Evolutionary conservation across 169 alveolate genomes (phyloP).

Genomic region (Pseudocohnilembus persalinus): DNA sequence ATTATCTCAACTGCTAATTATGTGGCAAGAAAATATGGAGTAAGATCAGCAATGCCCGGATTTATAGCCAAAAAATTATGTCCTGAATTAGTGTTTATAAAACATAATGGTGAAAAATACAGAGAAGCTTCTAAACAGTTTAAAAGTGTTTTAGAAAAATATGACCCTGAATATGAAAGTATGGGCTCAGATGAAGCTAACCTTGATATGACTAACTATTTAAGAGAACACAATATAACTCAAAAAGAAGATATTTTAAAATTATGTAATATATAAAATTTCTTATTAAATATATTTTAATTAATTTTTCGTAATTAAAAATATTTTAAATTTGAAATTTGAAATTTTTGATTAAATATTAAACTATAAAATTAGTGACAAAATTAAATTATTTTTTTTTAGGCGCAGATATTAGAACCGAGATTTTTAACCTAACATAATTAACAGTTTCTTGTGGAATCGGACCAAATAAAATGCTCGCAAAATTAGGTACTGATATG

Average conservation of each 20-base stretch:
- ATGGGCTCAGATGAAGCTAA: constrained; percentile 88
- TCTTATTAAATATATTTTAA: too few species aligned
- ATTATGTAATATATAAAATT: too few species aligned
- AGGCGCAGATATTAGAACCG: constrained; percentile 67
- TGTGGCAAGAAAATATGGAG: constrained; percentile 89
- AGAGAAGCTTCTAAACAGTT: constrained; percentile 60
- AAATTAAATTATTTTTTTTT: too few species aligned
- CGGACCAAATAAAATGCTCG: constrained; percentile 84
- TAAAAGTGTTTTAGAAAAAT: constrained; percentile 65
- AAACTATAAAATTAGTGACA: too few species aligned
- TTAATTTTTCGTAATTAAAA: too few species aligned
- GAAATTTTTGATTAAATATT: too few species aligned
- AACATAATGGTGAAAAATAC: constrained; percentile 67
- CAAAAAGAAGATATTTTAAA: constrained; percentile 58
- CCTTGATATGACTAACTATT: constrained; percentile 77
- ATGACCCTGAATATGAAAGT: constrained; percentile 77
- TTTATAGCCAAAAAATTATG: constrained; percentile 84
- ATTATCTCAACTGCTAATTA: constrained; percentile 89
- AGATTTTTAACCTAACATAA: constrained; percentile 61
- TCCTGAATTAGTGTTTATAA: constrained; percentile 59
- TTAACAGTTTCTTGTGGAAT: constrained; percentile 86
- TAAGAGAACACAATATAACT: constrained; percentile 38
- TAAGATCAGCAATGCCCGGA: constrained; percentile 91
- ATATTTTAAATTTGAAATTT: too few species aligned
- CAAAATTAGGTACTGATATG: constrained; percentile 82